Percentiles rank a stretch among this genome's conserved stretches.
Conservation (phyloP, 805 yeast genomes). For the Candida loeiensis region DNA sequence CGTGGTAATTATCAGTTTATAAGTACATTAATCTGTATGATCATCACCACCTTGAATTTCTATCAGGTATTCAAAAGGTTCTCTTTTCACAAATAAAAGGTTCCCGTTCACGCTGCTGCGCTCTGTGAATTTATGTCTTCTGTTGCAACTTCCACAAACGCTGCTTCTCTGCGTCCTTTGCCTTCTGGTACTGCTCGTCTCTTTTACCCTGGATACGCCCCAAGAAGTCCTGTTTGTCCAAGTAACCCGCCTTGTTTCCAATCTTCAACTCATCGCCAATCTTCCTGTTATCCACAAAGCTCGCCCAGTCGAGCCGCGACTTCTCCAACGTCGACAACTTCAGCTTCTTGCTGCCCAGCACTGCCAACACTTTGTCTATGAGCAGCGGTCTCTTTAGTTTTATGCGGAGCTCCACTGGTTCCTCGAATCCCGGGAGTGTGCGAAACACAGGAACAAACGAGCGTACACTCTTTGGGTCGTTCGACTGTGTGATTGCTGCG, state of each 20-base stretch:
- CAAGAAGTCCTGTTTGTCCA: constrained; percentile 89
- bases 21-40: not conserved
- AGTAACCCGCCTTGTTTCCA: constrained; percentile 84
- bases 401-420: constrained; percentile 42
- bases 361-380: constrained; percentile 68
- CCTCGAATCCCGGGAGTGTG: constrained; percentile 26
- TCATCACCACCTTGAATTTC: not conserved
- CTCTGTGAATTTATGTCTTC: constrained; percentile 6
- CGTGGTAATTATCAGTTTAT: not conserved
- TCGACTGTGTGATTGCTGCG: constrained; percentile 25
- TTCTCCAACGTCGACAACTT: constrained; percentile 90
- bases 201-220: constrained; percentile 63
- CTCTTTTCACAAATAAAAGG: not conserved
- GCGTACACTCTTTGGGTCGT: constrained; percentile 14
- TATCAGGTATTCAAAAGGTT: too few relatives aligned
- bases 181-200: constrained; percentile 48
- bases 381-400: constrained; percentile 72
- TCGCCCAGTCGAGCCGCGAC: constrained; percentile 91
- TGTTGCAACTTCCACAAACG: constrained; percentile 14
- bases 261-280: constrained; percentile 76
- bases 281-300: constrained; percentile 83
- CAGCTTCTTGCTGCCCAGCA: constrained; percentile 56
- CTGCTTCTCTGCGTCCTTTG: constrained; percentile 32
- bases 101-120: too few relatives aligned
- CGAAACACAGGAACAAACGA: constrained; percentile 36